Conservation (phyloP, 2,329 filamentous ascomycete species). For the Cladophialophora psammophila region DNA sequence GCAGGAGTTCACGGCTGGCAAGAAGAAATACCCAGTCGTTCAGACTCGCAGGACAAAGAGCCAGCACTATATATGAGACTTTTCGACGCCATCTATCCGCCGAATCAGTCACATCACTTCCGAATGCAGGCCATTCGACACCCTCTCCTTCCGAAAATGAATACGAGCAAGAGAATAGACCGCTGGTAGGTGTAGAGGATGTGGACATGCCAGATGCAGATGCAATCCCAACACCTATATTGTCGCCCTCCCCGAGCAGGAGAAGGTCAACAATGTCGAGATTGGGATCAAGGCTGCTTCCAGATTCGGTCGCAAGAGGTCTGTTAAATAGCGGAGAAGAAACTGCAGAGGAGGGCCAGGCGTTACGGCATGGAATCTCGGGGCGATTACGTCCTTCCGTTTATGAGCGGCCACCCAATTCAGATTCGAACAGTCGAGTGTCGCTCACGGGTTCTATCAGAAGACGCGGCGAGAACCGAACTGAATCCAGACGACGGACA, state of each 20-base stretch:
- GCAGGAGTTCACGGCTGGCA: conserved; percentile 25
- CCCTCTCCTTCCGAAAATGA: conserved; percentile 43
- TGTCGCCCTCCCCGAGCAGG: conserved; percentile 44
- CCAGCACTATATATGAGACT: conserved; percentile 38
- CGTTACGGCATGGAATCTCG: conserved; percentile 53
- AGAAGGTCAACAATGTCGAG: conserved; percentile 58
- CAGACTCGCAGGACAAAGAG: conserved; percentile 31
- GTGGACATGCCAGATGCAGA: conserved; percentile 42
- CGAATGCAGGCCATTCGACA: conserved; percentile 24
- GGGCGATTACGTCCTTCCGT: conserved; percentile 43
- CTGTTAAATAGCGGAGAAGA: conserved; percentile 56
- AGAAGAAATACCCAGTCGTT: conserved; percentile 31
- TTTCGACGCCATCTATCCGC: conserved; percentile 41
- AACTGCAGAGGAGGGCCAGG: conserved; percentile 54
- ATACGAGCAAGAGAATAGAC: conserved; percentile 49
- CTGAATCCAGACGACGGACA: conserved; percentile 48
- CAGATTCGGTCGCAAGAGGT: conserved; percentile 54
- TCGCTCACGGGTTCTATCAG: conserved; percentile 33
- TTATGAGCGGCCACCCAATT: conserved; percentile 31
- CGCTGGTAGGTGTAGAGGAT: conserved; percentile 45
- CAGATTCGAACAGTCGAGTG: conserved; percentile 29
- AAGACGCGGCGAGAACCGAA: conserved; percentile 26
- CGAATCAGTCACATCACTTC: conserved; percentile 26
- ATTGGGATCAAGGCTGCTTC: conserved; percentile 56
- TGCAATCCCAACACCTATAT: conserved; percentile 34